Evolutionary conservation across 2,329 filamentous ascomycete genomes (phyloP).

Genomic region (Ophiognomonia clavigignenti-juglandacearum): DNA sequence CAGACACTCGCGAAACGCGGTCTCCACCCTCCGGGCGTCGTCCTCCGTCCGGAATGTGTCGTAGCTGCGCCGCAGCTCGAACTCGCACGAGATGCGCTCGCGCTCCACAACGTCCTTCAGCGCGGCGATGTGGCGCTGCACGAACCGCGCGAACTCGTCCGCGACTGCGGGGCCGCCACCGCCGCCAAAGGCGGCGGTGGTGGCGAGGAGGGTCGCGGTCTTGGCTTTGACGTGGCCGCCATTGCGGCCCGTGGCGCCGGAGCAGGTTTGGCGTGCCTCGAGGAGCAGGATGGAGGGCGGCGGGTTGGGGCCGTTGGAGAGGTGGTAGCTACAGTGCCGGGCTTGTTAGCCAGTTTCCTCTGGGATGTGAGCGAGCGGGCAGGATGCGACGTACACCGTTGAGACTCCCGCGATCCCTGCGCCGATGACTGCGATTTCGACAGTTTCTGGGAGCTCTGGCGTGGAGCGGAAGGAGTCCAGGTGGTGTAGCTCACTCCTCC

Average conservation of each 20-base stretch:
- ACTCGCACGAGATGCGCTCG: conserved; percentile 10
- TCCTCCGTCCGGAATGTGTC: conserved; percentile 6
- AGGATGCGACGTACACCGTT: neutral
- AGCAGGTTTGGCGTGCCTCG: conserved; percentile 14
- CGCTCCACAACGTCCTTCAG: conserved; percentile 11
- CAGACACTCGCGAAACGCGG: conserved; percentile 4
- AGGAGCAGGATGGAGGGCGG: conserved; percentile 9
- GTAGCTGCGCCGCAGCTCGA: conserved; percentile 11
- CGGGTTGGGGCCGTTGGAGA: conserved; percentile 4
- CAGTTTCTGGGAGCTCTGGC: conserved; percentile 1
- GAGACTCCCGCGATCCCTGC: conserved; percentile 14
- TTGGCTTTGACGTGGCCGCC: conserved; percentile 11
- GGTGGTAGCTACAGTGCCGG: conserved; percentile 3
- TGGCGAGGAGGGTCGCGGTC: neutral
- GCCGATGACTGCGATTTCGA: conserved; percentile 10
- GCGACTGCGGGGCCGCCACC: conserved; percentile 1
- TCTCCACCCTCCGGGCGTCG: conserved; percentile 2
- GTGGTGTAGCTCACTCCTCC: conserved; percentile 13
- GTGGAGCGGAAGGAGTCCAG: conserved; percentile 13
- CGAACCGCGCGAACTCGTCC: conserved; percentile 7
- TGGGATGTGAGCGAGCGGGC: neutral
- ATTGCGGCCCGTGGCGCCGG: conserved; percentile 14
- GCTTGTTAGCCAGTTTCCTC: neutral
- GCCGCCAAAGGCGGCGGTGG: neutral
- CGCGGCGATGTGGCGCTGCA: conserved; percentile 4